A percentile compares a stretch with the other conserved stretches of the same genome.
These are phyloP conservation scores for Neurospora intermedia DNA, from an alignment of 495 filamentous ascomycete genomes.

Conservation along the genomic window DNA sequence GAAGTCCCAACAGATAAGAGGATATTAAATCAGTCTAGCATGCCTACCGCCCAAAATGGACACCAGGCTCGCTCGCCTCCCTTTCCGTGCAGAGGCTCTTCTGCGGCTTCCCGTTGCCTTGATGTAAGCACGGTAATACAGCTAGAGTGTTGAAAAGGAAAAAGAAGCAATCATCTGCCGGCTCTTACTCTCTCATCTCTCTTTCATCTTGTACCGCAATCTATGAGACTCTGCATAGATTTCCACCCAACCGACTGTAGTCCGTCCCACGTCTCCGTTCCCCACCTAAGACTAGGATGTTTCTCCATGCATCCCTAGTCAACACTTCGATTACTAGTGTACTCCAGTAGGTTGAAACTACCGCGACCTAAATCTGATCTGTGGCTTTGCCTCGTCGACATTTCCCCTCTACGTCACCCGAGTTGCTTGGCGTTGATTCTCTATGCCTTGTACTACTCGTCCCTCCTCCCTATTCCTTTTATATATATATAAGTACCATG, in stretches of 20 bases:
- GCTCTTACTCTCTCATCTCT: neutral
- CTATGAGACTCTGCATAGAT: neutral
- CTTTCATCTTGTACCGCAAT: neutral
- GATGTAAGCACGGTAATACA: neutral
- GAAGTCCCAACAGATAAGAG: conserved; percentile 11
- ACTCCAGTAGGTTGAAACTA: conserved; percentile 3
- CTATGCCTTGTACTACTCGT: neutral
- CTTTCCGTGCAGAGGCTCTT: conserved; percentile 16
- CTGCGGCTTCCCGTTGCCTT: conserved; percentile 17
- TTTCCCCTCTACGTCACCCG: conserved; percentile 4
- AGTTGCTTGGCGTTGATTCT: neutral
- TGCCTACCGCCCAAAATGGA: conserved; percentile 17
- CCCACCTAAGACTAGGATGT: conserved; percentile 3
- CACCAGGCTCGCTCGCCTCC: conserved; percentile 13
- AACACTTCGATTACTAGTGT: neutral
- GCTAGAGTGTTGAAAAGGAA: neutral
- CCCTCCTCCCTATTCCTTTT: neutral
- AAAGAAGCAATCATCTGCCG: neutral
- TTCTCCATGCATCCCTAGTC: conserved; percentile 6
- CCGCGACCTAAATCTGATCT: conserved; percentile 9
- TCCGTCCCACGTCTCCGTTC: conserved; percentile 7
- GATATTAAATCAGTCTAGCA: conserved; percentile 14
- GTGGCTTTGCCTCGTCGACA: neutral
- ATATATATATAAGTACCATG: neutral
- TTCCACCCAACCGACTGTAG: conserved; percentile 3